Conservation (phyloP, 1,284 basidiomycete species). For the Ceratobasidium sp. region DNA sequence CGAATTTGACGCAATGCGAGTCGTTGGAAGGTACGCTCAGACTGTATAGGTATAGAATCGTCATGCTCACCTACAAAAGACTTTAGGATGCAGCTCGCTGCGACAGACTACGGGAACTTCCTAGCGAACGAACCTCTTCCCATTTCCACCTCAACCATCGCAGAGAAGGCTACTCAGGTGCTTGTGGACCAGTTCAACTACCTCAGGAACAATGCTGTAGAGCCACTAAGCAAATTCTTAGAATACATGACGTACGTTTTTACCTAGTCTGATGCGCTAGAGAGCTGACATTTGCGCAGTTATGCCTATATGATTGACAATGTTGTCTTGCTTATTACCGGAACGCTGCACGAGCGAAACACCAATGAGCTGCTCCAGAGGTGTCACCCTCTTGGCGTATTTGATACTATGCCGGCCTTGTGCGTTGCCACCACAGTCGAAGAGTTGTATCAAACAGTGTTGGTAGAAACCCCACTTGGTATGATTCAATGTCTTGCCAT, state of each 20-base stretch:
- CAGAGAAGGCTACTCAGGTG: slow-evolving; percentile 94
- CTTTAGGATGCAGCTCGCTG: slow-evolving; percentile 90
- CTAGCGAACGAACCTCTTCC: slow-evolving; percentile 97
- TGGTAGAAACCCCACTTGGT: slow-evolving; percentile 98
- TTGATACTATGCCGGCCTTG: slow-evolving; percentile 99
- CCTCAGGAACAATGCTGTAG: slow-evolving; percentile 89
- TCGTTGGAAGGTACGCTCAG: slow-evolving; percentile 85
- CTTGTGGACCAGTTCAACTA: slow-evolving; percentile 99
- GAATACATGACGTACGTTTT: slow-evolving; percentile 93
- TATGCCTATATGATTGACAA: slow-evolving; percentile 99
- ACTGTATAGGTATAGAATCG: not conserved
- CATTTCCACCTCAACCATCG: slow-evolving; percentile 93
- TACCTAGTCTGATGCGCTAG: not conserved
- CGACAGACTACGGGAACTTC: slow-evolving; percentile 99
- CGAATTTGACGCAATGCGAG: slow-evolving; percentile 97
- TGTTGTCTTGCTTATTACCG: slow-evolving; percentile 96
- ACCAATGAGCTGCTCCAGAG: slow-evolving; percentile 96
- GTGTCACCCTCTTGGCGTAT: slow-evolving; percentile 97
- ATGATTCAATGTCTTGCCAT: slow-evolving; percentile 53
- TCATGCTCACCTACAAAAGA: slow-evolving; percentile 64
- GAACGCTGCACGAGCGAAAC: slow-evolving; percentile 96
- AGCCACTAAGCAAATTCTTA: slow-evolving; percentile 91
- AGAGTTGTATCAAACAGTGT: slow-evolving; percentile 95
- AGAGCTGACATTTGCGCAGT: slow-evolving; percentile 59
- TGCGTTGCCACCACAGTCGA: slow-evolving; percentile 99